phyloP scores from a whole-genome alignment of 2,329 filamentous ascomycete species.

The Penicillium sp. region DNA sequence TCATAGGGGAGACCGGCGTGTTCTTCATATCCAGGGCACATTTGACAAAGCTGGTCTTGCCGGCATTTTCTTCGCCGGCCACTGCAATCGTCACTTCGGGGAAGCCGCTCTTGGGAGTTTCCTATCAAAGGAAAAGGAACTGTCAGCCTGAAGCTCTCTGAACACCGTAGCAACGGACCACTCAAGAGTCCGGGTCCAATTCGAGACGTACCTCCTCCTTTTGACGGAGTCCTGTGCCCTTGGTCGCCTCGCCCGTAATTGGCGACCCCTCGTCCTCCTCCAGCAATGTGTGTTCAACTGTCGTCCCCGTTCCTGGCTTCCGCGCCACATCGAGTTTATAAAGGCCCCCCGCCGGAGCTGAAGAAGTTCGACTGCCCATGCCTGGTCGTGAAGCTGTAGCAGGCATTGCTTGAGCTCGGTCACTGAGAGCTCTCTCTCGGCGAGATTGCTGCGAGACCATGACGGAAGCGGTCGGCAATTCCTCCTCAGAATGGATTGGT shows the following conservation, averaged over 20 bases:
- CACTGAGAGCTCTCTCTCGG: slow-evolving; percentile 28
- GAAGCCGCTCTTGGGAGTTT: slow-evolving; percentile 26
- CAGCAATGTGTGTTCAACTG: slow-evolving; percentile 19
- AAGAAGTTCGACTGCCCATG: slow-evolving; percentile 29
- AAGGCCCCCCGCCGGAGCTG: slow-evolving; percentile 28
- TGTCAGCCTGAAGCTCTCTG: slow-evolving; percentile 11
- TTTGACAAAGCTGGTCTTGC: slow-evolving; percentile 54
- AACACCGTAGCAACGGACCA: not conserved
- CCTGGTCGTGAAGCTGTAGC: slow-evolving; percentile 23
- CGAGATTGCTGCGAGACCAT: slow-evolving; percentile 26
- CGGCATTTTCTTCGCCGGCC: slow-evolving; percentile 46
- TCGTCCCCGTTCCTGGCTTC: slow-evolving; percentile 15
- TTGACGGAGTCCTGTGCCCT: slow-evolving; percentile 8
- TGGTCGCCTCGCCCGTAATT: slow-evolving; percentile 11
- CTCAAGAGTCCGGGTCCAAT: not conserved
- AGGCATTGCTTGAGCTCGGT: slow-evolving; percentile 22
- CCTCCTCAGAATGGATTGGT: slow-evolving; percentile 9
- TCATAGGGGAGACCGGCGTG: slow-evolving; percentile 32
- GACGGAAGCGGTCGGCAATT: slow-evolving; percentile 8
- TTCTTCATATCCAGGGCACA: slow-evolving; percentile 48
- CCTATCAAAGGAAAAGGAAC: slow-evolving; percentile 10
- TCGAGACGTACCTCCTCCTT: slow-evolving; percentile 22
- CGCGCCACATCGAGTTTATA: slow-evolving; percentile 22
- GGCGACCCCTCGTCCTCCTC: slow-evolving; percentile 26
- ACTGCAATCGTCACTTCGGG: slow-evolving; percentile 53